A percentile compares a stretch with the other conserved stretches of the same genome.
Evolutionary conservation across 2,329 filamentous ascomycete genomes (phyloP).

Genomic region (Calycina marina): DNA sequence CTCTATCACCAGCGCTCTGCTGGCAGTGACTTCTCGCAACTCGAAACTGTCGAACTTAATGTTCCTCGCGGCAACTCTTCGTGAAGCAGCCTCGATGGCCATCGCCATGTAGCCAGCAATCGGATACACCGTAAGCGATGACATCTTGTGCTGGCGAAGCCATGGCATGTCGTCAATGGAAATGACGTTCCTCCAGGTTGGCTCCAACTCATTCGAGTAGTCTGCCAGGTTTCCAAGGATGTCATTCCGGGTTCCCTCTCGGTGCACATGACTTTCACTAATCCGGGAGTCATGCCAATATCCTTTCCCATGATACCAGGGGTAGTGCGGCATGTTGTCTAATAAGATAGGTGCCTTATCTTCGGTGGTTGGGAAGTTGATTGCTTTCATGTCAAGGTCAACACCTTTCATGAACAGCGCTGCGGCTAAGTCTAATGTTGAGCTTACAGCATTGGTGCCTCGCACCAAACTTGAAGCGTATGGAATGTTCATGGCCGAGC

Average conservation of each 20-base stretch:
- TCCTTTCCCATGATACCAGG: conserved; percentile 34
- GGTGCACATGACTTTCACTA: conserved; percentile 28
- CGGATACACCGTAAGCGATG: conserved; percentile 17
- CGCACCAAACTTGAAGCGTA: conserved; percentile 7
- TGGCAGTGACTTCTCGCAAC: conserved; percentile 28
- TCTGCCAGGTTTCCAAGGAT: conserved; percentile 16
- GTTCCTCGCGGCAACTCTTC: conserved; percentile 1
- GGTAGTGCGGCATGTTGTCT: conserved; percentile 34
- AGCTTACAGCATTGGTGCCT: conserved; percentile 7
- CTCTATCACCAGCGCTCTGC: conserved; percentile 29
- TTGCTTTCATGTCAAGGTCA: conserved; percentile 3
- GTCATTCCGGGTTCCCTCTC: conserved; percentile 28
- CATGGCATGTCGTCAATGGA: conserved; percentile 15
- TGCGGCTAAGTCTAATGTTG: conserved; percentile 8
- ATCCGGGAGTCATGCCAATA: conserved; percentile 39
- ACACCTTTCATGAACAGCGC: conserved; percentile 7
- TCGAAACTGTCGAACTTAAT: background rate
- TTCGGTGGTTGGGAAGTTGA: conserved; percentile 6
- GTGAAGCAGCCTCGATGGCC: conserved; percentile 17
- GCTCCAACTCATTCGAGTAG: conserved; percentile 10
- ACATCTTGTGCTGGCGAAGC: conserved; percentile 19
- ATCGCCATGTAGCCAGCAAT: conserved; percentile 20
- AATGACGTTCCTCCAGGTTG: conserved; percentile 20
- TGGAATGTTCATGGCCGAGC: conserved; percentile 1
- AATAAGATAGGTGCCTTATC: conserved; percentile 15